Evolutionary conservation across 2,329 filamentous ascomycete species (phyloP), one percentile per base, ranked within the genome.

Genomic region (Trichophyton mentagrophytes): DNA sequence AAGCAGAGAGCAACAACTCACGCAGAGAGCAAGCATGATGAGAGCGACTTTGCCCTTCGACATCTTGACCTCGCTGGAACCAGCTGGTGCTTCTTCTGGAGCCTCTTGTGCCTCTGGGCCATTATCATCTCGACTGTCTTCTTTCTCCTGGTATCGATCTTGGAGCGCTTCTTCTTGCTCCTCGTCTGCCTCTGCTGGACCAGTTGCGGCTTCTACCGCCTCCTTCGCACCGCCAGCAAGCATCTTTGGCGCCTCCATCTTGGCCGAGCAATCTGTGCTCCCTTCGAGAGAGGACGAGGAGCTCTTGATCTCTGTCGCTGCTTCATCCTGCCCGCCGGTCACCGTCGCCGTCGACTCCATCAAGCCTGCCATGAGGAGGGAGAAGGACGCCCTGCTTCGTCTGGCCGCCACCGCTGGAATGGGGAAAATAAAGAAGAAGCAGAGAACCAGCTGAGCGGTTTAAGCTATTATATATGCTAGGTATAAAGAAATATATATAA

Each of bases 11-110:
- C 11, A 27, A 63, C 11, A 27, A 63, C 60, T 57, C 51, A 64
- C 63, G 36, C 63, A 63, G n/a, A 64, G 61, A 40, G 63, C 63
- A 11, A 60, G 58, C 55, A 64, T 63, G 22, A 64, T 63, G n/a
- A 64, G 30, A 58, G 60, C 59, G 57, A 63, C 61, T 33, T 62
- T 63, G 38, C 62, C 47, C 59, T 62, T 64, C 3, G 59, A 56
- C 60, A 63, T 58, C 47, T 60, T 64, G 2, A 36, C 33, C 42
- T 61, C 62, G n/a, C 30, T 38, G 5, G 20, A 30, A 7, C 3
- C 27, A 40, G 46, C 47, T 33, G 63, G 17, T 20, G 56, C 55
- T 9, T 57, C 53, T 33, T 13, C 33, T 30, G 25, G 25, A 27
- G 25, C 25, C 33, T 36, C 11, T 36, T 36, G 33, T 3, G 33